Conservation (phyloP, 192 early-diverging fungal species). For the Backusella psychrophila region DNA sequence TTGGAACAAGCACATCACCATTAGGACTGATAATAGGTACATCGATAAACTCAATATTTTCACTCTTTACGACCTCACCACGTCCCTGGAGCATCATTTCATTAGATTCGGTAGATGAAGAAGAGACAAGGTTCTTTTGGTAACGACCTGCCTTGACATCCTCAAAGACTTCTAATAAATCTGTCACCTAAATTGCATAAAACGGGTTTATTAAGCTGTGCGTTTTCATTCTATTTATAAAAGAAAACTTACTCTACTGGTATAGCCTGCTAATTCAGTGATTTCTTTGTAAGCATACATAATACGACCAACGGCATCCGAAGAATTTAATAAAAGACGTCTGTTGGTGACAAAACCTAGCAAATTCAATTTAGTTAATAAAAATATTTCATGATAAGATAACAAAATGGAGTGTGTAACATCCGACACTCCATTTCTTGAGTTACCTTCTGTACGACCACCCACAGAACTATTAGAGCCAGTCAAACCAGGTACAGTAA, state of each 20-base stretch:
- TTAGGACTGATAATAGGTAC: conserved; percentile 95
- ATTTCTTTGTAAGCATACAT: conserved; percentile 97
- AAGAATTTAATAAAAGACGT: conserved; percentile 69
- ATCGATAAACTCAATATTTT: conserved; percentile 84
- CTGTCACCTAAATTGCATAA: conserved; percentile 49
- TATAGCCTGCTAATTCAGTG: conserved; percentile 92
- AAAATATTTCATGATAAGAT: background rate
- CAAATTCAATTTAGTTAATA: background rate
- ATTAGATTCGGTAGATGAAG: conserved; percentile 51
- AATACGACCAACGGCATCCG: conserved; percentile 79
- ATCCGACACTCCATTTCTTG: background rate
- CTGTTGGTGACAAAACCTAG: conserved; percentile 77
- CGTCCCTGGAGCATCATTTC: conserved; percentile 57
- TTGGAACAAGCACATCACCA: conserved; percentile 88
- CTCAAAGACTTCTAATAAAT: conserved; percentile 83
- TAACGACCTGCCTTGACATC: conserved; percentile 82
- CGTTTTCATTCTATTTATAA: background rate
- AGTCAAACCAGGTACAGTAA: conserved; percentile 42
- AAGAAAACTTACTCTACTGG: conserved; percentile 63
- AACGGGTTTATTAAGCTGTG: background rate
- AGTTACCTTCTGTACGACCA: conserved; percentile 52
- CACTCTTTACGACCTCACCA: conserved; percentile 67
- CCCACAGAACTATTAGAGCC: conserved; percentile 37
- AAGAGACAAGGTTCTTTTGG: conserved; percentile 67
- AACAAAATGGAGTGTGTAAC: background rate